phyloP scores from a whole-genome alignment of 306 rosid genomes.

The Lupinus albus region DNA sequence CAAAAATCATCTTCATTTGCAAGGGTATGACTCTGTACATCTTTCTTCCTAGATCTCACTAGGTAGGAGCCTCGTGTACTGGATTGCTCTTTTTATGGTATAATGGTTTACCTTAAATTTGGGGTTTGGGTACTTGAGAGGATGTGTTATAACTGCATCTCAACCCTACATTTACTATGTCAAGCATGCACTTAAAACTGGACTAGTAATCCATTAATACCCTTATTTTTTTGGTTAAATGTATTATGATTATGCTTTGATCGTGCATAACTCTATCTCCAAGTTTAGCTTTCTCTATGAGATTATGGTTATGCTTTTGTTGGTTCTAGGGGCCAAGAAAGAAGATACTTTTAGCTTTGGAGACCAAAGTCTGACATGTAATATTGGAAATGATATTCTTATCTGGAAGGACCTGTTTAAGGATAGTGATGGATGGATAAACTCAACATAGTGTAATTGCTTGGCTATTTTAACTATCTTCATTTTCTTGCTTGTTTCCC shows the following conservation, averaged over 20 bases:
- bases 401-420: constrained; percentile 32
- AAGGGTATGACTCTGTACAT: too few species aligned
- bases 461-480: constrained; percentile 14
- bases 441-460: constrained; percentile 37
- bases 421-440: constrained; percentile 36
- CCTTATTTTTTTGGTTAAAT: not conserved
- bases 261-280: too few species aligned
- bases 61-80: too few species aligned
- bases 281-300: too few species aligned
- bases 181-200: constrained; percentile 6
- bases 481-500: not conserved
- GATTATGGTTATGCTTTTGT: constrained; percentile 29
- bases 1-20: too few species aligned
- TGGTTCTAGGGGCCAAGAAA: constrained; percentile 93
- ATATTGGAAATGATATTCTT: constrained; percentile 27
- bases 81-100: too few species aligned
- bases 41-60: too few species aligned
- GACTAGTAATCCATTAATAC: not conserved
- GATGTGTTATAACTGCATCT: not conserved
- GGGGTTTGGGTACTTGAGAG: too few species aligned
- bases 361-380: constrained; percentile 66
- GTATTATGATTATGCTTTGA: too few species aligned
- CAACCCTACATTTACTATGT: not conserved
- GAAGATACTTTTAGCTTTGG: constrained; percentile 91
- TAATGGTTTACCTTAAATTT: too few species aligned